phyloP scores from a whole-genome alignment of 2,329 filamentous ascomycete species.

The Pseudogymnoascus sp. region DNA sequence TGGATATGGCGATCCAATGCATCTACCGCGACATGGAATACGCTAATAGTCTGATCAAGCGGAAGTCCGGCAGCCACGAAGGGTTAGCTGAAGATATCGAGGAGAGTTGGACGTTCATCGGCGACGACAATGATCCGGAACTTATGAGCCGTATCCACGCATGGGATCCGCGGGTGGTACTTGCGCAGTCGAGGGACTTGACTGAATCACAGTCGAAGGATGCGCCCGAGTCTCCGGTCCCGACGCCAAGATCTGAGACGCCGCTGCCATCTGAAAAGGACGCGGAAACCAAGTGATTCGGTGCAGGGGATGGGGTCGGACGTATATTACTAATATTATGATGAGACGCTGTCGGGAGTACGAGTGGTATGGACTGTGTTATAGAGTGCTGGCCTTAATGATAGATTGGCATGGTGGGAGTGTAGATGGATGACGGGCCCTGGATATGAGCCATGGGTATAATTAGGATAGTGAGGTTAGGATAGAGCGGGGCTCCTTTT shows the following conservation, averaged over 20 bases:
- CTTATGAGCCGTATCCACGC: slow-evolving; percentile 28
- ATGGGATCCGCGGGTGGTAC: slow-evolving; percentile 28
- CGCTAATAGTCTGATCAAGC: slow-evolving; percentile 74
- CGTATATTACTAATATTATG: not conserved
- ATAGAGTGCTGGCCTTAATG: not conserved
- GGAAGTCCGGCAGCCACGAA: slow-evolving; percentile 46
- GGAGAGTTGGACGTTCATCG: slow-evolving; percentile 89
- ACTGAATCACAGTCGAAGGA: not conserved
- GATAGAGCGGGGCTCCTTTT: not conserved
- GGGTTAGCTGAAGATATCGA: slow-evolving; percentile 53
- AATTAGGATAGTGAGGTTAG: not conserved
- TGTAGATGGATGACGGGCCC: not conserved
- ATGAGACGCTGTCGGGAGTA: not conserved
- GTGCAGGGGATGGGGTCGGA: not conserved
- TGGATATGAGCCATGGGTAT: not conserved
- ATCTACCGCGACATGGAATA: slow-evolving; percentile 96
- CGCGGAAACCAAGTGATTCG: not conserved
- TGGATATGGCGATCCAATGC: slow-evolving; percentile 81
- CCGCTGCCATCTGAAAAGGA: not conserved
- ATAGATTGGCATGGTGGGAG: slow-evolving; percentile 9
- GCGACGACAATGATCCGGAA: slow-evolving; percentile 36
- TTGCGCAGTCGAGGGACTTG: not conserved
- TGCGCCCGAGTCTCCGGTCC: not conserved
- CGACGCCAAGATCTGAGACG: not conserved
- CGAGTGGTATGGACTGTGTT: not conserved